Evolutionary conservation across 2,329 filamentous ascomycete genomes (phyloP), one percentile per base, ranked within the genome.

Genomic region (Diaporthe vaccinii): DNA sequence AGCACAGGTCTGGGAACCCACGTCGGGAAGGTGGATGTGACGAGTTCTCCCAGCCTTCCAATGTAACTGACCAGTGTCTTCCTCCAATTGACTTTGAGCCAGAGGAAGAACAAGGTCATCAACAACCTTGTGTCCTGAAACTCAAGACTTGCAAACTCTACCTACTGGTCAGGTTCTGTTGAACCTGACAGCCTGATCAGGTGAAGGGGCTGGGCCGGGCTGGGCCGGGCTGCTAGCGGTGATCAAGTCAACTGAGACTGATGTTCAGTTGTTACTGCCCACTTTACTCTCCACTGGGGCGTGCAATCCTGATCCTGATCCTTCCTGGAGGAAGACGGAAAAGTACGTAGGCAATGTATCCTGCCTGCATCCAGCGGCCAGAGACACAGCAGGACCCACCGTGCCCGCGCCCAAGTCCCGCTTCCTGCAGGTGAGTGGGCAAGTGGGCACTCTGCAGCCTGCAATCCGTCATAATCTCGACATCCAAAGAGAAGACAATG

Each of bases 381-480:
- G 62, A 67, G 28, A 22, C 44, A 68, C 44, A 49, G 62, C 46
- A 53, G 65, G 46, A 68, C 65, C 65, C 65, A 69, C 65, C 46
- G 17, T 28, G 65, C 65, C 46, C 28, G 49, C 49, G 9, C 49
- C 65, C 46, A 55, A 55, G 49, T 69, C 65, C 65, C 65, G 65
- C 65, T 55, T 69, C 65, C 65, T 69, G 65, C 65, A 69, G 46
- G 34, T 69, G 49, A 41, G 65, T 55, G 65, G 49, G 49, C n/a
- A 25, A 31, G 46, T 69, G 65, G 65, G 49, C 34, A 41, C 46
- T 39, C 65, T 69, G 65, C 65, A 69, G 49, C 22, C 65, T 69
- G 65, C 65, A 41, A 31, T 55, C 65, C 49, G 65, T 69, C 65
- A 69, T 69, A 41, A 34, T 22, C 65, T 69, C 65, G 65, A 69